Evolutionary conservation across 176 grass and related monocot species (phyloP).

Genomic region (Eragrostis nindensis): DNA sequence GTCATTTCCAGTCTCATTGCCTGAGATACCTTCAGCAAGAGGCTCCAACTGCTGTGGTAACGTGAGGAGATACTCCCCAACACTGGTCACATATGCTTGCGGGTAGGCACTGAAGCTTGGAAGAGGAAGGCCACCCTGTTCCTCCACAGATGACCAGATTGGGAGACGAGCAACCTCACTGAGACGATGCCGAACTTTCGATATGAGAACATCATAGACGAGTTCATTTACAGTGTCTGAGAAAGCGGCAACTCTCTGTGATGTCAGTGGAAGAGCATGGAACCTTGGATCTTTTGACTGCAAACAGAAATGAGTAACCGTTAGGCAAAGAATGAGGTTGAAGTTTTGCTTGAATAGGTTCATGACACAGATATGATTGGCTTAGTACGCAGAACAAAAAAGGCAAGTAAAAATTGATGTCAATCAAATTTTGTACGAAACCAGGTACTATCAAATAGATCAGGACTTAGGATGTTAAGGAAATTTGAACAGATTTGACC

Average conservation of each 20-base stretch:
- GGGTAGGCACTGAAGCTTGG: conserved; percentile 98
- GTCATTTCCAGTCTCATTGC: conserved; percentile 69
- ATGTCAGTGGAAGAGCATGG: conserved; percentile 83
- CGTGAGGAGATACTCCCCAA: conserved; percentile 98
- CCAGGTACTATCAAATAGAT: conserved; percentile 5
- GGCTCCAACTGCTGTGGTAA: conserved; percentile 96
- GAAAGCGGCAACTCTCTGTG: conserved; percentile 86
- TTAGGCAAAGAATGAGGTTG: conserved; percentile 22
- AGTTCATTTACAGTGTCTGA: conserved; percentile 96
- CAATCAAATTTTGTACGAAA: neutral
- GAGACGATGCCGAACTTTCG: conserved; percentile 80
- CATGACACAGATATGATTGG: neutral
- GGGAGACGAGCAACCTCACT: conserved; percentile 76
- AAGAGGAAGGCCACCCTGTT: conserved; percentile 83
- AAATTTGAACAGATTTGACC: conserved; percentile 23
- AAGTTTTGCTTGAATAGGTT: conserved; percentile 20
- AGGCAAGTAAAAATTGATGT: neutral
- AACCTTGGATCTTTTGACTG: conserved; percentile 98
- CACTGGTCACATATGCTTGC: conserved; percentile 85
- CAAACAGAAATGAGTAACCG: conserved; percentile 38
- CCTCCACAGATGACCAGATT: conserved; percentile 89
- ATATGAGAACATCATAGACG: conserved; percentile 94
- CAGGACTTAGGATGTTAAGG: neutral
- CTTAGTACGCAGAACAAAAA: conserved; percentile 17
- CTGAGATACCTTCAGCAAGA: conserved; percentile 81